These are phyloP conservation scores for Fusarium camptoceras DNA, from an alignment of 2,329 filamentous ascomycete species.

Conservation along the genomic window DNA sequence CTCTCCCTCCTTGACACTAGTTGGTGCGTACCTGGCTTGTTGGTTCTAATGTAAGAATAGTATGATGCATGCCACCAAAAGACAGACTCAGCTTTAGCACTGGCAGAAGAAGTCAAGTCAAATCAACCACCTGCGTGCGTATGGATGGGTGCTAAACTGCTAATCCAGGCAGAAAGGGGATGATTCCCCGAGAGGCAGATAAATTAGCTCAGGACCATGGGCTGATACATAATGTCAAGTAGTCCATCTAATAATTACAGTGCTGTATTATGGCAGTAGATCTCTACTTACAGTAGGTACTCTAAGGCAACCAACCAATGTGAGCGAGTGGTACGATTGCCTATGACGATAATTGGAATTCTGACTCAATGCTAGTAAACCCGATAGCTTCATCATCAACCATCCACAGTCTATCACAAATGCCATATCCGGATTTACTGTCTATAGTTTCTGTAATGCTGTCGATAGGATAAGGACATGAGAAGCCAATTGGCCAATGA, in stretches of 20 bases:
- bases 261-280: slow-evolving; percentile 3
- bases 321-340: not conserved
- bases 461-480: slow-evolving; percentile 2
- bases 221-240: slow-evolving; percentile 4
- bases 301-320: not conserved
- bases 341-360: not conserved
- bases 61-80: slow-evolving; percentile 21
- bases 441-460: not conserved
- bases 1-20: not conserved
- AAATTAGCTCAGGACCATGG: slow-evolving; percentile 14
- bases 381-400: slow-evolving; percentile 1
- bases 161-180: slow-evolving; percentile 28
- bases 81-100: slow-evolving; percentile 5
- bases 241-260: not conserved
- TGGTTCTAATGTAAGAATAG: not conserved
- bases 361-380: not conserved
- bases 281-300: slow-evolving; percentile 15
- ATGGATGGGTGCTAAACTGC: not conserved
- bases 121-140: not conserved
- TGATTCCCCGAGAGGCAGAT: slow-evolving; percentile 17
- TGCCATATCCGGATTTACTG: slow-evolving; percentile 2
- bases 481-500: slow-evolving; percentile 18
- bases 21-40: slow-evolving; percentile 10
- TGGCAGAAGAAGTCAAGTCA: slow-evolving; percentile 3
- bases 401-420: not conserved